These are phyloP conservation scores for Alnus glutinosa DNA, from an alignment of 306 rosid genomes.

Conservation along the genomic window DNA sequence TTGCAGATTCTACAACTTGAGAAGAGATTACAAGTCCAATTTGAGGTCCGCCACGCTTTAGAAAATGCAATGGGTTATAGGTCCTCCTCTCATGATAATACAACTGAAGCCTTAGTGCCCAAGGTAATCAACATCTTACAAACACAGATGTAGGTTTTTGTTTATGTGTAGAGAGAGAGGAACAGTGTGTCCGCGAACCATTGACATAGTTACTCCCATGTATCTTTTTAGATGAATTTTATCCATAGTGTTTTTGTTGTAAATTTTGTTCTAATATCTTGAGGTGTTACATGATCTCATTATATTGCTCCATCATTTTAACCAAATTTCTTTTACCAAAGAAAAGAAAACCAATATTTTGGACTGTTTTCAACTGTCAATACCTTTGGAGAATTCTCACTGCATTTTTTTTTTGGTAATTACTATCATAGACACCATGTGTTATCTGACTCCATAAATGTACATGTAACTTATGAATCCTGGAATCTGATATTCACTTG, in stretches of 20 bases:
- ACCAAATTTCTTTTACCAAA: background rate
- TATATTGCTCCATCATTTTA: background rate
- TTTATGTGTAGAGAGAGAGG: background rate
- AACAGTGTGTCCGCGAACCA: background rate
- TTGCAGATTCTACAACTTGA: conserved; percentile 84
- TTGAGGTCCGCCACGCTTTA: conserved; percentile 67
- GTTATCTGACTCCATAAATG: conserved; percentile 1
- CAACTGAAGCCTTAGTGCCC: conserved; percentile 48
- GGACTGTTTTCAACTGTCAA: background rate
- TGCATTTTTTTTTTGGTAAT: background rate
- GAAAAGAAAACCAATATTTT: background rate
- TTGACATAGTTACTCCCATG: background rate
- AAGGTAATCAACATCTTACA: conserved; percentile 51
- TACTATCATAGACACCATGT: background rate
- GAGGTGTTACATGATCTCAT: background rate
- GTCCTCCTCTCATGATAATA: conserved; percentile 48
- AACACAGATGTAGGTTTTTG: conserved; percentile 7
- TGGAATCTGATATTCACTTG: background rate
- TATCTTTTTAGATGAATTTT: background rate
- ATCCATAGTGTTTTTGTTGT: background rate
- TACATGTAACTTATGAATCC: background rate
- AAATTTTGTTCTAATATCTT: background rate
- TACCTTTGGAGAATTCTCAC: background rate
- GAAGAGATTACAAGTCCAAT: conserved; percentile 79
- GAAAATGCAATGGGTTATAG: conserved; percentile 78